Percentiles rank a stretch among this genome's conserved stretches.
Evolutionary conservation across 495 filamentous ascomycete species (phyloP).

Genomic region (Annulohypoxylon stygium): DNA sequence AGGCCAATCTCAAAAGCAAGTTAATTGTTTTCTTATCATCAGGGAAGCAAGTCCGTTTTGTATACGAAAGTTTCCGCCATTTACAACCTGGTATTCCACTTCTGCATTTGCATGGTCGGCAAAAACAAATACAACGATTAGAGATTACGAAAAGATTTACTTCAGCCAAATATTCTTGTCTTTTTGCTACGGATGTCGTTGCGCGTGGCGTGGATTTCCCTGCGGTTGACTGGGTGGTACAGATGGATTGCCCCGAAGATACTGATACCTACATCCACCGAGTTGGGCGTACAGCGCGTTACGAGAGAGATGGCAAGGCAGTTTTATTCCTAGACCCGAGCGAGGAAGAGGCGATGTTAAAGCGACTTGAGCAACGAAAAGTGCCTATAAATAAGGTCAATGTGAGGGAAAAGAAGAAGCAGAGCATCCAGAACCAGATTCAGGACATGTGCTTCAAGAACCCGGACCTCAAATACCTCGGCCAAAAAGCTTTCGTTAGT

Average conservation of each 20-base stretch:
- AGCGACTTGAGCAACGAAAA: conserved; percentile 85
- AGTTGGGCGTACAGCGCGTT: conserved; percentile 94
- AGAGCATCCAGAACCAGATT: conserved; percentile 82
- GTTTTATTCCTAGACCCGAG: conserved; percentile 93
- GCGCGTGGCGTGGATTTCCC: conserved; percentile 96
- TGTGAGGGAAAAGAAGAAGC: conserved; percentile 88
- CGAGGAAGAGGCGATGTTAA: conserved; percentile 89
- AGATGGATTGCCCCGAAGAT: conserved; percentile 95
- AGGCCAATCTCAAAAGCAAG: conserved; percentile 88
- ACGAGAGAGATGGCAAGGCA: conserved; percentile 85
- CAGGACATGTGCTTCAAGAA: conserved; percentile 97
- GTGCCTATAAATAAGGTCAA: conserved; percentile 87
- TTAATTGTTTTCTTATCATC: conserved; percentile 95
- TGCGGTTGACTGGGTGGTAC: conserved; percentile 97
- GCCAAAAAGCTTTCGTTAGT: conserved; percentile 93
- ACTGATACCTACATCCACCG: conserved; percentile 98
- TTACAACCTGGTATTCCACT: conserved; percentile 95
- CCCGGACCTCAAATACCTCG: conserved; percentile 92
- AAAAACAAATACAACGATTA: conserved; percentile 88
- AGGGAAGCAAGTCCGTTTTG: conserved; percentile 95
- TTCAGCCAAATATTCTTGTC: conserved; percentile 79
- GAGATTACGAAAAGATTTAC: conserved; percentile 89
- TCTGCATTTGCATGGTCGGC: conserved; percentile 93
- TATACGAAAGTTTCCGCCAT: conserved; percentile 91
- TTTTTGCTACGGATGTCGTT: conserved; percentile 96